phyloP scores from a whole-genome alignment of 768 basidiomycete species.

The Boletus reticuloceps region DNA sequence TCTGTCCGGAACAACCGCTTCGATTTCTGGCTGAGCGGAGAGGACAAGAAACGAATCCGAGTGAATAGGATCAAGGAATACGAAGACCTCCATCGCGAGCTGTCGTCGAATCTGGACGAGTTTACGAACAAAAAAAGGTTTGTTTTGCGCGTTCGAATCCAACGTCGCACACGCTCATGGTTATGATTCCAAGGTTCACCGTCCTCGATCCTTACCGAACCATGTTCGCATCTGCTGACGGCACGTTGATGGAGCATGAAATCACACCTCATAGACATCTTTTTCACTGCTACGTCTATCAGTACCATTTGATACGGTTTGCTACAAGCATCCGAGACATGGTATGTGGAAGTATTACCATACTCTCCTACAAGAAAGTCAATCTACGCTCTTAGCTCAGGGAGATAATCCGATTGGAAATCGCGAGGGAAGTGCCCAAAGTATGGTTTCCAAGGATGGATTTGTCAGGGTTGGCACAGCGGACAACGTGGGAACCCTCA shows the following conservation, averaged over 20 bases:
- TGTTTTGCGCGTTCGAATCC: slow-evolving; percentile 21
- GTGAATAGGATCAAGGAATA: slow-evolving; percentile 37
- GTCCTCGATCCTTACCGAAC: slow-evolving; percentile 63
- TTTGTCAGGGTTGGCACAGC: slow-evolving; percentile 36
- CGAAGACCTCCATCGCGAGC: slow-evolving; percentile 33
- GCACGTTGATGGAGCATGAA: slow-evolving; percentile 30
- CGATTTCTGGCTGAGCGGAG: slow-evolving; percentile 34
- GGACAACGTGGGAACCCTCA: slow-evolving; percentile 45
- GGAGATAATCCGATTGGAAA: slow-evolving; percentile 56
- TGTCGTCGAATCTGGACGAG: slow-evolving; percentile 38
- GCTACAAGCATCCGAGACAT: slow-evolving; percentile 29
- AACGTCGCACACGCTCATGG: neutral
- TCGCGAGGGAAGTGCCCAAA: slow-evolving; percentile 35
- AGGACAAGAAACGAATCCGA: slow-evolving; percentile 31
- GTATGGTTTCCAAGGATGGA: slow-evolving; percentile 57
- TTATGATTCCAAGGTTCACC: slow-evolving; percentile 33
- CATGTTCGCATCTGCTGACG: slow-evolving; percentile 42
- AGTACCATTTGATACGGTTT: slow-evolving; percentile 49
- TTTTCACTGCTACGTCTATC: slow-evolving; percentile 74
- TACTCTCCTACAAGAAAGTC: neutral
- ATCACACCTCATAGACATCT: slow-evolving; percentile 64
- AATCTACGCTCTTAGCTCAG: slow-evolving; percentile 43
- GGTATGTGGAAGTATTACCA: slow-evolving; percentile 26
- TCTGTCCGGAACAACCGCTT: slow-evolving; percentile 36
- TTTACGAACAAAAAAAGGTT: slow-evolving; percentile 57